Evolutionary conservation across 106 monocot genomes (phyloP).

Genomic region (Dactylorhiza incarnata): DNA sequence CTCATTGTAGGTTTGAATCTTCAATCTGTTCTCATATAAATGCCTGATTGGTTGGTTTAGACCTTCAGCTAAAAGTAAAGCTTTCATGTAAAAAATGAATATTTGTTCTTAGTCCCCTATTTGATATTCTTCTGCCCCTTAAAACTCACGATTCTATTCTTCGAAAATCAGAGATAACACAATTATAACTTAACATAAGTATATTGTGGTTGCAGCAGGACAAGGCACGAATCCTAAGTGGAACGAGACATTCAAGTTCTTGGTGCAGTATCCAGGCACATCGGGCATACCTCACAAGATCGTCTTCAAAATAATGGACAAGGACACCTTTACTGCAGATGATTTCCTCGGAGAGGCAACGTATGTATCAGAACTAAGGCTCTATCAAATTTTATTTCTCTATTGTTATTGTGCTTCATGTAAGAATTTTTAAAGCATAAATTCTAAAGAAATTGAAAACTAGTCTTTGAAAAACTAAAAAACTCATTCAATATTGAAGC

Average conservation of each 20-base stretch:
- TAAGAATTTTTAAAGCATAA: background rate
- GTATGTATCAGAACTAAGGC: conserved; percentile 28
- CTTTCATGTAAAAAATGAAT: too few species aligned
- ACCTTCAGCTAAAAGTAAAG: too few species aligned
- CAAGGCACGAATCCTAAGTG: conserved; percentile 62
- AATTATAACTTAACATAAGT: background rate
- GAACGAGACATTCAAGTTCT: conserved; percentile 75
- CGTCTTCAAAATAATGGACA: conserved; percentile 63
- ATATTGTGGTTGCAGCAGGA: conserved; percentile 28
- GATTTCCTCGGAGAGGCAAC: conserved; percentile 74
- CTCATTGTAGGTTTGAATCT: too few species aligned
- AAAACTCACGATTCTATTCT: background rate
- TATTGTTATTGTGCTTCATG: background rate
- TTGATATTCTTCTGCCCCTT: background rate
- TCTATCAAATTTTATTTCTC: background rate
- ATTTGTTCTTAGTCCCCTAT: background rate
- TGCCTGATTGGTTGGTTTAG: too few species aligned
- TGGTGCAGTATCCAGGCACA: conserved; percentile 29
- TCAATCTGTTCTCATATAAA: too few species aligned
- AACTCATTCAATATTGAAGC: background rate
- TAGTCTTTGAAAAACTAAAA: background rate
- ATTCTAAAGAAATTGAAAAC: background rate
- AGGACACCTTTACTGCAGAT: conserved; percentile 66
- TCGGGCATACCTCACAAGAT: conserved; percentile 52
- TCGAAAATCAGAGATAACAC: background rate